A percentile compares a stretch with the other conserved stretches of the same genome.
phyloP scores from a whole-genome alignment of 2,329 filamentous ascomycete species.

The Talaromyces sp. region DNA sequence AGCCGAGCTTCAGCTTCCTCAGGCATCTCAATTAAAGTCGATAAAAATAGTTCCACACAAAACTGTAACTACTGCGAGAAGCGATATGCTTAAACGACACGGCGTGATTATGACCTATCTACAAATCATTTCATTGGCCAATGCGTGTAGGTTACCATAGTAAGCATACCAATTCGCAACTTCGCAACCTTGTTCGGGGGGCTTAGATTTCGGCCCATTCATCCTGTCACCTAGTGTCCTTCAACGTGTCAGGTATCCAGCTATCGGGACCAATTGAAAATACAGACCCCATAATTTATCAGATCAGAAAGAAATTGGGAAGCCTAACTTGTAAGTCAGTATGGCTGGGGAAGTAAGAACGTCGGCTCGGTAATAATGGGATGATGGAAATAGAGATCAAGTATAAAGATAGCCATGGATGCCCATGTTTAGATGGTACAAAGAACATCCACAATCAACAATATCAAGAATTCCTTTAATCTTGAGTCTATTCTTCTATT shows the following conservation, averaged over 20 bases:
- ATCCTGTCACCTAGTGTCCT: not conserved
- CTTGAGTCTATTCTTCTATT: not conserved
- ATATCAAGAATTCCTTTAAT: not conserved
- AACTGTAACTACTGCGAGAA: not conserved
- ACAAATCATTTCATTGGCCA: not conserved
- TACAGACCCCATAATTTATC: not conserved
- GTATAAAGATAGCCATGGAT: slow-evolving; percentile 10
- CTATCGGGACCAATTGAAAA: not conserved
- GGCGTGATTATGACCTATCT: not conserved
- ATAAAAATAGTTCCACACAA: not conserved
- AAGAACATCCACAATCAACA: not conserved
- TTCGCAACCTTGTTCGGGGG: not conserved
- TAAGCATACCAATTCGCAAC: not conserved
- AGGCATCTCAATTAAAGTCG: slow-evolving; percentile 10
- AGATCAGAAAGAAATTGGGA: not conserved
- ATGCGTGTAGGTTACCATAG: not conserved
- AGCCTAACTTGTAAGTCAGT: not conserved
- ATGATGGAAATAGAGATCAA: not conserved
- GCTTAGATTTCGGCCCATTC: slow-evolving; percentile 5
- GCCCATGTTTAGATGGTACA: not conserved
- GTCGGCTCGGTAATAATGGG: not conserved
- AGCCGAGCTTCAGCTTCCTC: not conserved
- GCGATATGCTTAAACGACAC: not conserved
- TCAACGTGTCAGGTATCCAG: not conserved
- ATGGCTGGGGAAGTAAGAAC: not conserved